phyloP scores from a whole-genome alignment of 441 rosid species.

The Pelargonium australe region DNA sequence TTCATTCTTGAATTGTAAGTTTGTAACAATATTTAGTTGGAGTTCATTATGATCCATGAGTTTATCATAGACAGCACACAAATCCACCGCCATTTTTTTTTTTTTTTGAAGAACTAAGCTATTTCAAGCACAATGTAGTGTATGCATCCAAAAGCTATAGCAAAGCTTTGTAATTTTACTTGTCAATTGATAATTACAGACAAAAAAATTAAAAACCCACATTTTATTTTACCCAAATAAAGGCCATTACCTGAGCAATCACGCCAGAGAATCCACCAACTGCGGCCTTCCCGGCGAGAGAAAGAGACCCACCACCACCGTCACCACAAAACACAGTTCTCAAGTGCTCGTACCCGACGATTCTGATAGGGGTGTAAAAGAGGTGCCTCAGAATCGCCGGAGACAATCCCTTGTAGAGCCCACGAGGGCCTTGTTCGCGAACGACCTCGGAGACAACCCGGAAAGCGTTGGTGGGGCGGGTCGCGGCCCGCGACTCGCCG shows the following conservation, averaged over 20 bases:
- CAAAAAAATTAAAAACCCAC: background rate
- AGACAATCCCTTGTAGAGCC: conserved; percentile 65
- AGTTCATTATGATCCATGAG: background rate
- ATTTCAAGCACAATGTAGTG: background rate
- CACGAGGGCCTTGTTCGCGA: conserved; percentile 45
- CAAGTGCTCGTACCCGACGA: conserved; percentile 72
- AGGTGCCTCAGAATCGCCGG: conserved; percentile 71
- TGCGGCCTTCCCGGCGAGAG: conserved; percentile 54
- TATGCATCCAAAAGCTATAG: no score
- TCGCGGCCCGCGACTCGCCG: conserved; percentile 33
- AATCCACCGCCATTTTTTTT: no score
- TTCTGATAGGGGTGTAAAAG: conserved; percentile 72
- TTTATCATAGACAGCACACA: no score
- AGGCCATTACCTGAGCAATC: conserved; percentile 60
- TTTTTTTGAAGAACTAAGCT: background rate
- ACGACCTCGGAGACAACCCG: conserved; percentile 46
- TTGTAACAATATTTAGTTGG: background rate
- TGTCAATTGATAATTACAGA: background rate
- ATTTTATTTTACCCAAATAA: background rate
- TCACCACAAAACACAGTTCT: conserved; percentile 30
- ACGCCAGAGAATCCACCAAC: conserved; percentile 72
- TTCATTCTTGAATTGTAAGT: background rate
- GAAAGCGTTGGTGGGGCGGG: conserved; percentile 43
- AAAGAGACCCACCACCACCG: conserved; percentile 34
- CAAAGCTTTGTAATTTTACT: conserved; percentile 4